Evolutionary conservation across 352 stramenopile species (phyloP).

Genomic region (Phytophthora sojae): DNA sequence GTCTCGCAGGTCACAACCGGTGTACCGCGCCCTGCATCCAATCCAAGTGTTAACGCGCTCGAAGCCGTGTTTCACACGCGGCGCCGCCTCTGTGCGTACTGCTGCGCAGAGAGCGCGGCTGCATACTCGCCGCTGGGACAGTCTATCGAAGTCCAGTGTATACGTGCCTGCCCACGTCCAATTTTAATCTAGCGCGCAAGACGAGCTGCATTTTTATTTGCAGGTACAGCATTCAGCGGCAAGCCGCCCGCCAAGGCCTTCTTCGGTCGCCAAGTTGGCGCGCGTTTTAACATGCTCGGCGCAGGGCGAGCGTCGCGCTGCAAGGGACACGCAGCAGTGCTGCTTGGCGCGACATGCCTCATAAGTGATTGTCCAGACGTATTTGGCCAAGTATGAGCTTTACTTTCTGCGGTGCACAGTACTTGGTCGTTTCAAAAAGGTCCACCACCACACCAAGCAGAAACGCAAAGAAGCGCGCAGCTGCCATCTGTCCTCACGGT

Average conservation of each 20-base stretch:
- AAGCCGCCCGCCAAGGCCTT: not conserved
- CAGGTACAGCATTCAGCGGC: not conserved
- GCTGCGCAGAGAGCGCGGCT: not conserved
- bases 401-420: conserved; percentile 10
- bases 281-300: conserved; percentile 16
- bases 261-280: not conserved
- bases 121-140: conserved; percentile 8
- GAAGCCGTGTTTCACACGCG: not conserved
- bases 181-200: conserved; percentile 10
- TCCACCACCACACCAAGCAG: conserved; percentile 17
- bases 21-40: conserved; percentile 15
- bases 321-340: conserved; percentile 5
- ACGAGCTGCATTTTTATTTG: conserved; percentile 16
- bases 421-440: conserved; percentile 20
- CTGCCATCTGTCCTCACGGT: not conserved
- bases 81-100: conserved; percentile 1
- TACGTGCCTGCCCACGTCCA: not conserved
- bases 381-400: no score
- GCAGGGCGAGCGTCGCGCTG: conserved; percentile 3
- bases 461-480: conserved; percentile 23
- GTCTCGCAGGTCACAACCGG: not conserved
- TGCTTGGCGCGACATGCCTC: not conserved
- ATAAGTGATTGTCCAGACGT: conserved; percentile 11
- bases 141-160: conserved; percentile 5
- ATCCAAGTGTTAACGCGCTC: conserved; percentile 21